Base-by-base conservation (phyloP, 108 stramenopile species). In the Cyclostephanos invisitatus region DNA sequence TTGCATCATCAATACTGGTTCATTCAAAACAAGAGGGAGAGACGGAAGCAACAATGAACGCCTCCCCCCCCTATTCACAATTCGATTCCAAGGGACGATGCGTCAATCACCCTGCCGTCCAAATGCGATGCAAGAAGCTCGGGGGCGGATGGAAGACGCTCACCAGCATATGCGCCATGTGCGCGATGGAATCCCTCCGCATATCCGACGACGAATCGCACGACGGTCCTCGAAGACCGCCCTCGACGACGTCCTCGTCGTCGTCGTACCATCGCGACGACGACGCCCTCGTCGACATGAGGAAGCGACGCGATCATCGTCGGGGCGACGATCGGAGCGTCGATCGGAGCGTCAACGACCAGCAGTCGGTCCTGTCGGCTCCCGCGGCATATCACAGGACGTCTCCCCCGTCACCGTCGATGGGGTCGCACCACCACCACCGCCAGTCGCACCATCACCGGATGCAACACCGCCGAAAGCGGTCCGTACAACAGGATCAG, bases 21-120 rank as follows among this genome's bases (percentile, higher is more conserved):
- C n/a, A n/a, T n/a, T n/a, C n/a, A n/a, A n/a, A n/a, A n/a, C n/a
- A n/a, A n/a, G n/a, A n/a, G n/a, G n/a, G n/a, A n/a, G n/a, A n/a
- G n/a, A n/a, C n/a, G n/a, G n/a, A n/a, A n/a, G n/a, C n/a, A 40
- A 40, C 40, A 3, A 40, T 40, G 40, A 40, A 40, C 40, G 40
- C 40, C 40, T 8, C 40, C 12, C 49, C 20, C 20, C n/a, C 12
- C 51, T 53, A 53, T 14, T 53, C 51, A 5, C 51, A 53, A 53
- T 53, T 21, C 51, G 51, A 53, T 24, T 21, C 51, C 24, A 53
- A 53, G 24, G 51, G 51, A 53, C 51, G 51, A 21, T 53, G 51
- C 51, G 24, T 53, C 22, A 6, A 18, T 6, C 51, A 53, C n/a
- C 51, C 51, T 4, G 1, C 51, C 20, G 24, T 53, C 24, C 51